These are phyloP conservation scores for Dissophora ornata DNA, from an alignment of 192 early-diverging fungal genomes.

Conservation along the genomic window DNA sequence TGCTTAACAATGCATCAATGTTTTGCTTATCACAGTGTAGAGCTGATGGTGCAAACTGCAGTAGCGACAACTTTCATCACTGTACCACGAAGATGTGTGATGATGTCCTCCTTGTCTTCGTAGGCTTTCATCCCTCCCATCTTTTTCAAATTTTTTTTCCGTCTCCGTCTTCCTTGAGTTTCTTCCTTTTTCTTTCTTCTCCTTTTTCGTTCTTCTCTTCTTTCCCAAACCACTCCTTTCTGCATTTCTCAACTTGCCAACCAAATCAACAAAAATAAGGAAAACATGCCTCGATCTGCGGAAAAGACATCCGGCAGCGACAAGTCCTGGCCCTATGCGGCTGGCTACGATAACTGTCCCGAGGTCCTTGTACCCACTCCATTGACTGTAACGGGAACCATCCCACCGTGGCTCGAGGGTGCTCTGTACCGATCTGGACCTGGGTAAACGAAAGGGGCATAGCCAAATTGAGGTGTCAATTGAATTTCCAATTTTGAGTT, in stretches of 20 bases:
- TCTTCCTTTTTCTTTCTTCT: background rate
- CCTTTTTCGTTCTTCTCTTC: background rate
- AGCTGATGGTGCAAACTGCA: too few species aligned
- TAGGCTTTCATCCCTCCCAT: background rate
- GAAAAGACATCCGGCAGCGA: background rate
- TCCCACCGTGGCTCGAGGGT: constrained; percentile 65
- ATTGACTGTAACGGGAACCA: constrained; percentile 51
- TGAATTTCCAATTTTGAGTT: too few species aligned
- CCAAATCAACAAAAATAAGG: constrained; percentile 1
- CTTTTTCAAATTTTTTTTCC: background rate
- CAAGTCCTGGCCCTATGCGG: constrained; percentile 40
- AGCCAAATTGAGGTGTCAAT: too few species aligned
- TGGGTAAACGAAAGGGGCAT: constrained; percentile 34
- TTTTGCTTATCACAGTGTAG: too few species aligned
- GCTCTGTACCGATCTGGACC: constrained; percentile 60
- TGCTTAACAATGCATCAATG: background rate
- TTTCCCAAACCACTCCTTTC: background rate
- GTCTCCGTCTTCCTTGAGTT: background rate
- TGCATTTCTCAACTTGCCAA: background rate
- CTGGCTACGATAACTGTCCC: constrained; percentile 52
- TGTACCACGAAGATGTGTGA: too few species aligned
- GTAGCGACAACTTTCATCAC: too few species aligned
- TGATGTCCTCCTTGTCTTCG: too few species aligned
- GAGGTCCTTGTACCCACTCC: constrained; percentile 46
- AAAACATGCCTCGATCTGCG: background rate